Evolutionary conservation across 1,284 basidiomycete genomes (phyloP).

Genomic region (Fomes fomentarius): DNA sequence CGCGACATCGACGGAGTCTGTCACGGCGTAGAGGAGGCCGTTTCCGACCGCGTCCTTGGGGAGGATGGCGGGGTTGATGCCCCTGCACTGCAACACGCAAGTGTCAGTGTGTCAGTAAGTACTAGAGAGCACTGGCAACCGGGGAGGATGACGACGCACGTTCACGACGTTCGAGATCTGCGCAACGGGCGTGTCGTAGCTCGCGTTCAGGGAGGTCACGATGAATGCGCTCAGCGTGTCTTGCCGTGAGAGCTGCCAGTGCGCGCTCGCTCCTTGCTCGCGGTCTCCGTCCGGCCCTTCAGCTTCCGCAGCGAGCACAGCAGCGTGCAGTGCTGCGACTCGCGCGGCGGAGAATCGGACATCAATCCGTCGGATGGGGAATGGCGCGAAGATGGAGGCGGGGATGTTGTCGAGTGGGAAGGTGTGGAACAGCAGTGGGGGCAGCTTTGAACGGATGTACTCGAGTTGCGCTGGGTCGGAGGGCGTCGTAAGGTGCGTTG

Average conservation of each 20-base stretch:
- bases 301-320: too few species aligned
- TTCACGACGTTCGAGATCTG: constrained; percentile 6
- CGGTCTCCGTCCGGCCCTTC: too few species aligned
- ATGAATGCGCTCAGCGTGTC: constrained; percentile 4
- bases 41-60: neutral
- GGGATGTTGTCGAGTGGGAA: constrained; percentile 7
- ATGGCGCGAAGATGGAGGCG: constrained; percentile 1
- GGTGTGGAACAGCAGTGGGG: constrained; percentile 2
- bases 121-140: neutral
- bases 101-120: neutral
- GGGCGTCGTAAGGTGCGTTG: neutral
- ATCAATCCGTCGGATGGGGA: constrained; percentile 2
- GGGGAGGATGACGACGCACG: neutral
- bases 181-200: neutral
- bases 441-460: constrained; percentile 3
- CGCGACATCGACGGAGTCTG: neutral
- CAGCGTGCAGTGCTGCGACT: neutral
- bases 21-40: constrained; percentile 1
- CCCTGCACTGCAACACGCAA: constrained; percentile 1
- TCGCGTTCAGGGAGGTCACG: constrained; percentile 1
- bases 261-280: too few species aligned
- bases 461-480: neutral
- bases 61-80: constrained; percentile 2
- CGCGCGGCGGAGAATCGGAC: neutral
- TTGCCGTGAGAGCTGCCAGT: neutral